Base-by-base conservation (phyloP, 1,139 yeast genomes). In the Diutina pseudorugosa region DNA sequence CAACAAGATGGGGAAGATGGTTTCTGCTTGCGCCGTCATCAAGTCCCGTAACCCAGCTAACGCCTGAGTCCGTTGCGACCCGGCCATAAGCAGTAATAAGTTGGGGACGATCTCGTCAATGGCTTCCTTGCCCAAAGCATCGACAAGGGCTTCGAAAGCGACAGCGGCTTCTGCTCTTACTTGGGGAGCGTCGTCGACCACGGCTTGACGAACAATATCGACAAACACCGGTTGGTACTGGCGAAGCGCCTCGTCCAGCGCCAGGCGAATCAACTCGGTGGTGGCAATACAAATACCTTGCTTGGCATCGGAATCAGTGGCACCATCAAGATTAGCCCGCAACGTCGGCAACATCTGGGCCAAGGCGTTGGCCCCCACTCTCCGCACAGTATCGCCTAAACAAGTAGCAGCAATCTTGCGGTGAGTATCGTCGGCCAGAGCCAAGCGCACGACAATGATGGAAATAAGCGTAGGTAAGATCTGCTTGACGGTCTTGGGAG, bases 281-380 rank as follows among this genome's bases (percentile, higher is more conserved):
- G 91, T 73, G 8, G 98, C 98, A 66, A 91, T 82, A 74, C 98
- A 93, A 54, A 93, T 89, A 73, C 99, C 98, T 71, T 91, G 95
- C 65, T 87, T 88, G 51, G 96, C 86, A 63, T 84, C 95, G 25
- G 86, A 73, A 60, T 86, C 94, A 23, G 36, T 18, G 41, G 49
- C 27, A 19, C 41, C 20, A 11, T 45, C 49, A 20, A 27, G 18
- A 18, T 25, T 33, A 11, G 33, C 33, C 51, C 74, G 67, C 61
- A 93, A 74, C 7, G 95, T 86, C 47, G 98, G 98, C 57, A 94
- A 73, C 57, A 94, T 71, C 65, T 87, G 90, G 4, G 89, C 74
- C 58, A 94, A 75, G 0, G 97, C 95, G 62, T 85, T 85, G 45
- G 91, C 83, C 55, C 98, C 98, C 56, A 91, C 96, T 65, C 98